A percentile compares a stretch with the other conserved stretches of the same genome.
These are phyloP conservation scores for Mycosphaerella sp. DNA, from an alignment of 2,329 filamentous ascomycete genomes.

Conservation along the genomic window DNA sequence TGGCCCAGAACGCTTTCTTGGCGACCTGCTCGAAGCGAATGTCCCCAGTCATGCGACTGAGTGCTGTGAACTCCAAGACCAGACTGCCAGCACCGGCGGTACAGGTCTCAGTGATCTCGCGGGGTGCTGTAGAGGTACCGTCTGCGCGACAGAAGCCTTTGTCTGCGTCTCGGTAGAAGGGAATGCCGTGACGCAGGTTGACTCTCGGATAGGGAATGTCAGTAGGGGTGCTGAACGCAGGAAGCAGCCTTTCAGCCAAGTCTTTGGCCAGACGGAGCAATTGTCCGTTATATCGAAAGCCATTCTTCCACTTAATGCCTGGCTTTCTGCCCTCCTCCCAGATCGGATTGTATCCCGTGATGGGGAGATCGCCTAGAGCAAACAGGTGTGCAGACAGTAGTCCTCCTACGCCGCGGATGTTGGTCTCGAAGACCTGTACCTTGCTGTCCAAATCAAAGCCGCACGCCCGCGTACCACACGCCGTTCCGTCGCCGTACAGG, in stretches of 20 bases:
- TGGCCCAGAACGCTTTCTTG: slow-evolving; percentile 91
- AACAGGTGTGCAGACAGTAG: slow-evolving; percentile 90
- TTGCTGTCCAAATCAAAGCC: slow-evolving; percentile 97
- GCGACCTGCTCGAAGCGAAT: slow-evolving; percentile 80
- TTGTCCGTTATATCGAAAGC: slow-evolving; percentile 81
- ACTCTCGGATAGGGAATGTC: slow-evolving; percentile 93
- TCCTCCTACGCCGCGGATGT: slow-evolving; percentile 86
- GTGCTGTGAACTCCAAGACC: slow-evolving; percentile 83
- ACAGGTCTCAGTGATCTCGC: slow-evolving; percentile 90
- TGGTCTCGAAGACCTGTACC: slow-evolving; percentile 97
- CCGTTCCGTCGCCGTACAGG: slow-evolving; percentile 78
- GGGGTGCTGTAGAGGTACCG: slow-evolving; percentile 40
- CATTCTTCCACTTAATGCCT: slow-evolving; percentile 42
- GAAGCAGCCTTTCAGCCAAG: slow-evolving; percentile 73
- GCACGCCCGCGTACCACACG: slow-evolving; percentile 61
- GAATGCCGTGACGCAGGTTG: slow-evolving; percentile 83
- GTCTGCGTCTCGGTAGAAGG: slow-evolving; percentile 65
- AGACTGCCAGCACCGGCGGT: slow-evolving; percentile 94
- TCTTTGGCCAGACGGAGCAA: slow-evolving; percentile 83
- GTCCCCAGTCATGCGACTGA: slow-evolving; percentile 83
- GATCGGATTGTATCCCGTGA: slow-evolving; percentile 63
- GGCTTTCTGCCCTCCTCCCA: slow-evolving; percentile 31
- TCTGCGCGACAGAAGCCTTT: slow-evolving; percentile 41
- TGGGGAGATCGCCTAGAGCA: slow-evolving; percentile 82
- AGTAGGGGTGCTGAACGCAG: slow-evolving; percentile 85